Evolutionary conservation across 371 early-diverging fungal genomes (phyloP).

Genomic region (Zychaea mexicana): DNA sequence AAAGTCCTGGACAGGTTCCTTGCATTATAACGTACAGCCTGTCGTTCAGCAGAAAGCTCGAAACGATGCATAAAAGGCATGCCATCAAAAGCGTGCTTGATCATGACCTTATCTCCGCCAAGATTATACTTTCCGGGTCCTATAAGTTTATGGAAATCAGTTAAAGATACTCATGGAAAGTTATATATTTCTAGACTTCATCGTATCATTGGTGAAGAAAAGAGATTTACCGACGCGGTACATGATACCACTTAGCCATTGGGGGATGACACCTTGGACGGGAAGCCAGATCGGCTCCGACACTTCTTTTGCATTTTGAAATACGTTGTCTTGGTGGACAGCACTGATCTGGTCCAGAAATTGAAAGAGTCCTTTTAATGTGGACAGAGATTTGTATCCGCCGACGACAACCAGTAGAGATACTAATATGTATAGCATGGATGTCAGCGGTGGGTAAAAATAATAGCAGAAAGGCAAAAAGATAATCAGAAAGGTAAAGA

Average conservation of each 20-base stretch:
- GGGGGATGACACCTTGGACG: conserved; percentile 35
- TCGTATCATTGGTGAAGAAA: too few relatives aligned
- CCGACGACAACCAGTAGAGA: neutral
- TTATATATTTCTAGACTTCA: too few relatives aligned
- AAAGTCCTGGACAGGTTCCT: conserved; percentile 24
- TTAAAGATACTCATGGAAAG: too few relatives aligned
- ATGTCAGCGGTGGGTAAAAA: neutral
- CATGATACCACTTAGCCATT: conserved; percentile 43
- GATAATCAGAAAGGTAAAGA: neutral
- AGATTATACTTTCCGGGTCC: conserved; percentile 45
- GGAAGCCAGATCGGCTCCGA: conserved; percentile 26
- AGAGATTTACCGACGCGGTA: conserved; percentile 35
- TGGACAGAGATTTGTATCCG: neutral
- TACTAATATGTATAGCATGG: neutral
- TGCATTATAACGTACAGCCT: conserved; percentile 33
- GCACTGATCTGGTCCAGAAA: neutral
- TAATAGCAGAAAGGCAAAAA: neutral
- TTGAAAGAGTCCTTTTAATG: neutral
- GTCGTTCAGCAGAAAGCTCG: conserved; percentile 23
- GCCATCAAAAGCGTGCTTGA: conserved; percentile 52
- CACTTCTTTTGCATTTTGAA: neutral
- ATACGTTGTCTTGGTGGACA: neutral
- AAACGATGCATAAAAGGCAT: conserved; percentile 47
- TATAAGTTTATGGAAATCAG: neutral
- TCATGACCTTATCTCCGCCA: conserved; percentile 21